These are phyloP conservation scores for Cymbopogon flexuosus DNA, from an alignment of 202 grass and related monocot species.

Conservation along the genomic window DNA sequence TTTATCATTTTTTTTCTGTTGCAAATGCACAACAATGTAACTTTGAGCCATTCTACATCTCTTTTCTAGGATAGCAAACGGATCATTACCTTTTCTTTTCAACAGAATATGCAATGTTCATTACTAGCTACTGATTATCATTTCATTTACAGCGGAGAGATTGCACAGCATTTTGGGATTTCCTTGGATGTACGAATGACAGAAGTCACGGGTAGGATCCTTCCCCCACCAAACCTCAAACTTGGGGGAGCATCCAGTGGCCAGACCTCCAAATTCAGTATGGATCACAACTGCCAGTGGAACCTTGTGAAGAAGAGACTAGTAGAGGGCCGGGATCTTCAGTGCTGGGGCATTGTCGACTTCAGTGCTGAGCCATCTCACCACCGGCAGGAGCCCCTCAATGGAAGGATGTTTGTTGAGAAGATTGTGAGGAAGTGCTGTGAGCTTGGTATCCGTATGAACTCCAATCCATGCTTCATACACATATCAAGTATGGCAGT, in stretches of 20 bases:
- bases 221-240: slow-evolving; percentile 44
- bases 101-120: neutral
- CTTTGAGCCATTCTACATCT: neutral
- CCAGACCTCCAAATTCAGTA: slow-evolving; percentile 15
- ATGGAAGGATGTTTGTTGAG: neutral
- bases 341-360: slow-evolving; percentile 55
- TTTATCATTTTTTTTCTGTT: slow-evolving; percentile 2
- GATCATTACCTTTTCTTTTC: neutral
- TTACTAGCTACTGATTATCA: slow-evolving; percentile 6
- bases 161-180: slow-evolving; percentile 49
- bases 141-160: slow-evolving; percentile 54
- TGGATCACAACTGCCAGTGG: slow-evolving; percentile 45
- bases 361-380: slow-evolving; percentile 36
- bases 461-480: slow-evolving; percentile 9
- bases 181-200: slow-evolving; percentile 59
- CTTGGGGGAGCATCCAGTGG: slow-evolving; percentile 19
- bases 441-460: slow-evolving; percentile 49
- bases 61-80: neutral
- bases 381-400: neutral
- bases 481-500: slow-evolving; percentile 30
- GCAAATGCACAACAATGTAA: neutral
- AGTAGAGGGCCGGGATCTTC: slow-evolving; percentile 34
- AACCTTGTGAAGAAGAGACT: slow-evolving; percentile 38
- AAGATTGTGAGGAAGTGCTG: slow-evolving; percentile 43
- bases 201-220: slow-evolving; percentile 50